These are phyloP conservation scores for Tripterygium wilfordii DNA, from an alignment of 177 flowering plant genomes.

Conservation along the genomic window DNA sequence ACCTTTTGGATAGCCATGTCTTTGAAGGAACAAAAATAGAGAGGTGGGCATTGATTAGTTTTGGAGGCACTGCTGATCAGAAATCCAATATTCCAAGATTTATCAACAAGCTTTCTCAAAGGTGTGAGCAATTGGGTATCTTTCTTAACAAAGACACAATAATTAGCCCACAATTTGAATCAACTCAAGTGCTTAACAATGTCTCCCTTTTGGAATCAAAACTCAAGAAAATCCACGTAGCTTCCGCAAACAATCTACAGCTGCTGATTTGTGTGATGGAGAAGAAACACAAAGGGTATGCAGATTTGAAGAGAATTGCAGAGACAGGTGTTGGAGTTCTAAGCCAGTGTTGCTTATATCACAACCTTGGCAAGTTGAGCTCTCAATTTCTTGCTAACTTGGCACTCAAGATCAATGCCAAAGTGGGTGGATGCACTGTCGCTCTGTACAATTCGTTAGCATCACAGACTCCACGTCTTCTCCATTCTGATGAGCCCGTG, in stretches of 20 bases:
- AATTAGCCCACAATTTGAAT: constrained; percentile 56
- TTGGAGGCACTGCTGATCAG: constrained; percentile 76
- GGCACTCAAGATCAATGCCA: constrained; percentile 93
- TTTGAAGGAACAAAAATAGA: constrained; percentile 75
- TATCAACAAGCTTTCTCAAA: constrained; percentile 59
- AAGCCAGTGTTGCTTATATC: constrained; percentile 83
- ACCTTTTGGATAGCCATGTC: constrained; percentile 77
- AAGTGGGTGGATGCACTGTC: constrained; percentile 88
- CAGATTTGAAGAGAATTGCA: constrained; percentile 84
- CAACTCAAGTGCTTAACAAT: constrained; percentile 65
- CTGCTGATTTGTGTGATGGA: constrained; percentile 92
- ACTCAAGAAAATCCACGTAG: constrained; percentile 53
- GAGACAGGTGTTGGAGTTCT: constrained; percentile 83
- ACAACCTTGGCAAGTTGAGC: constrained; percentile 51
- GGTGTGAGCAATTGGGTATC: constrained; percentile 84
- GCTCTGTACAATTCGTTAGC: constrained; percentile 71
- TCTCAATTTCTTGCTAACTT: constrained; percentile 86
- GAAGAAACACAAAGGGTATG: constrained; percentile 90
- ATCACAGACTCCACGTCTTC: constrained; percentile 65
- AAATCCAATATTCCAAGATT: constrained; percentile 59
- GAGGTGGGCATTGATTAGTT: constrained; percentile 84
- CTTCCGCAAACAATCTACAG: constrained; percentile 62
- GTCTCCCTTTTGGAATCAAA: constrained; percentile 64
- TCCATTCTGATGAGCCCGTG: constrained; percentile 55
- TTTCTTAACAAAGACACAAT: constrained; percentile 52